Evolutionary conservation across 2,329 filamentous ascomycete genomes (phyloP).

Genomic region (Trichoderma endophyticum): DNA sequence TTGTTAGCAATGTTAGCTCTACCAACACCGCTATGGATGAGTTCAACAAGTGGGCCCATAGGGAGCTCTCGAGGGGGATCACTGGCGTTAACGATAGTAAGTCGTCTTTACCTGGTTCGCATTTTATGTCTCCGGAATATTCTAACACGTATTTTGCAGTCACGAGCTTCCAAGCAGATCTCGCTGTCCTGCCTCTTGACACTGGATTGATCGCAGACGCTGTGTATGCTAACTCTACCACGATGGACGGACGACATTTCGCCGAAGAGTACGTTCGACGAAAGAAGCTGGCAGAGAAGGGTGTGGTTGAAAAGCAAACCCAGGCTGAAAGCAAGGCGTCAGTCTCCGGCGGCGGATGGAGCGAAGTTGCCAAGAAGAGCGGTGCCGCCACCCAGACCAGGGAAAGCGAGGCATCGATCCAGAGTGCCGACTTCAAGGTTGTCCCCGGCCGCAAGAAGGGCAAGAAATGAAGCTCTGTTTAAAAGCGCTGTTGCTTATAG

Average conservation of each 20-base stretch:
- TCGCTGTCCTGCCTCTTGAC: slow-evolving; percentile 74
- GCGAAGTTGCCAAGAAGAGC: slow-evolving; percentile 94
- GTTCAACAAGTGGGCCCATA: slow-evolving; percentile 88
- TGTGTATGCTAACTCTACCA: slow-evolving; percentile 81
- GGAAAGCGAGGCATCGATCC: slow-evolving; percentile 41
- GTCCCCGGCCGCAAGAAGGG: slow-evolving; percentile 91
- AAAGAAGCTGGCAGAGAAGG: slow-evolving; percentile 89
- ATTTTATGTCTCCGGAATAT: not conserved
- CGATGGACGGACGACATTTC: slow-evolving; percentile 89
- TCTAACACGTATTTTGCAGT: slow-evolving; percentile 45
- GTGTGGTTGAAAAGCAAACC: slow-evolving; percentile 73
- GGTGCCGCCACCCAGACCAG: slow-evolving; percentile 38
- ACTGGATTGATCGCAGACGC: slow-evolving; percentile 81
- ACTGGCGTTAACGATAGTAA: slow-evolving; percentile 51
- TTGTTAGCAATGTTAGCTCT: slow-evolving; percentile 39
- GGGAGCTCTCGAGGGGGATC: slow-evolving; percentile 73
- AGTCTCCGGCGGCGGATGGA: slow-evolving; percentile 72
- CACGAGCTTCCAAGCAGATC: slow-evolving; percentile 73
- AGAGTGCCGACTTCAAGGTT: slow-evolving; percentile 74
- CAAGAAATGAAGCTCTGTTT: slow-evolving; percentile 57
- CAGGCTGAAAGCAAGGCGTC: slow-evolving; percentile 50
- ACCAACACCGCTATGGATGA: slow-evolving; percentile 69
- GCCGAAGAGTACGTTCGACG: slow-evolving; percentile 92
- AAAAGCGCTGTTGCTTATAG: not conserved
- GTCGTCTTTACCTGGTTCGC: slow-evolving; percentile 27